phyloP scores from a whole-genome alignment of 805 yeast species.

The Metschnikowia gelsemii region DNA sequence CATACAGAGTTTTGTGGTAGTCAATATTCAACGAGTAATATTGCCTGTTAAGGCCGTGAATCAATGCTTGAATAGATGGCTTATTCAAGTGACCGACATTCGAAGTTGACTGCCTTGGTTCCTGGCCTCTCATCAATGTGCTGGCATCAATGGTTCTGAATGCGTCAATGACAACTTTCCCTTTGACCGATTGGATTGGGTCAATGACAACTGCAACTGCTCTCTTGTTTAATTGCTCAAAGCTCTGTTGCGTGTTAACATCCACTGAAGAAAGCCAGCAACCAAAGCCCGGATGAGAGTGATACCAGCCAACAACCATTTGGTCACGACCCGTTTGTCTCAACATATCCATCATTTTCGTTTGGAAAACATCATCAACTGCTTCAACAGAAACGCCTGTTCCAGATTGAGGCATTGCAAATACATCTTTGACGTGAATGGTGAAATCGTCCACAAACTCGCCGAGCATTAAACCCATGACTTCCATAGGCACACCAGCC shows the following conservation, averaged over 20 bases:
- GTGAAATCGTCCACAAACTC: slow-evolving; percentile 97
- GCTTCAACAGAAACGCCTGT: slow-evolving; percentile 99
- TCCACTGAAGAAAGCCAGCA: slow-evolving; percentile 98
- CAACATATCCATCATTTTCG: slow-evolving; percentile 99
- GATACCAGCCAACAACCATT: slow-evolving; percentile 99
- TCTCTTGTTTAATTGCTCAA: slow-evolving; percentile 90
- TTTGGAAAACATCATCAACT: slow-evolving; percentile 97
- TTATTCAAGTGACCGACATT: slow-evolving; percentile 93
- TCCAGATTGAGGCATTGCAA: slow-evolving; percentile 99
- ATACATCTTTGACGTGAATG: slow-evolving; percentile 94
- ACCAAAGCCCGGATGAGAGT: slow-evolving; percentile 99
- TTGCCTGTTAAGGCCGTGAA: slow-evolving; percentile 95
- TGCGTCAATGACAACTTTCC: slow-evolving; percentile 98
- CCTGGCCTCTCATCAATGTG: slow-evolving; percentile 90
- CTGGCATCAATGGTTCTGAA: slow-evolving; percentile 90
- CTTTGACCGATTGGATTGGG: slow-evolving; percentile 98
- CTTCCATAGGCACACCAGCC: slow-evolving; percentile 78
- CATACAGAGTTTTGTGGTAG: slow-evolving; percentile 87
- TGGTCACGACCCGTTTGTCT: slow-evolving; percentile 99
- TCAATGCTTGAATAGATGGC: slow-evolving; percentile 94
- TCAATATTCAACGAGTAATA: slow-evolving; percentile 94
- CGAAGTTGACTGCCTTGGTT: slow-evolving; percentile 96
- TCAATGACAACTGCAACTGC: slow-evolving; percentile 99
- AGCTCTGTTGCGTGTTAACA: slow-evolving; percentile 96
- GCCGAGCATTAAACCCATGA: slow-evolving; percentile 98